Percentiles rank a stretch among this genome's conserved stretches.
Evolutionary conservation across 306 rosid species (phyloP).

Genomic region (Inga oerstediana): DNA sequence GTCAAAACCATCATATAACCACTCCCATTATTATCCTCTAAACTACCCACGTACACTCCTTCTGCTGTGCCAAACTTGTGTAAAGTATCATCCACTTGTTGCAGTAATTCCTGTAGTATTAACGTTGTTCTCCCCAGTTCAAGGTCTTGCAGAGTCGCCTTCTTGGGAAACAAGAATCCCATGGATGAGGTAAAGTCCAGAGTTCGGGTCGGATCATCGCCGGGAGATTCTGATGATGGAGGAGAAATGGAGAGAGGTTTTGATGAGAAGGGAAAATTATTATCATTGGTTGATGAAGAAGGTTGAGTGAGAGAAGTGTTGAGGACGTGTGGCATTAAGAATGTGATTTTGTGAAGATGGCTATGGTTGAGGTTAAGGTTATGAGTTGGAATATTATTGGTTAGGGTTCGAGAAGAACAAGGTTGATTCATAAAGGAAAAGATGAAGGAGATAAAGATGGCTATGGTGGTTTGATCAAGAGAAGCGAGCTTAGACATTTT

Average conservation of each 20-base stretch:
- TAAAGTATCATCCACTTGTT: conserved; percentile 20
- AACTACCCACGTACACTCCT: conserved; percentile 68
- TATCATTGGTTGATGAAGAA: conserved; percentile 32
- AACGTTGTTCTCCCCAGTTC: conserved; percentile 55
- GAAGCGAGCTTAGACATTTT: neutral
- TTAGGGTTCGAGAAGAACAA: neutral
- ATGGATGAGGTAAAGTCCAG: conserved; percentile 49
- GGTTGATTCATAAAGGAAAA: neutral
- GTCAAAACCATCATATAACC: conserved; percentile 75
- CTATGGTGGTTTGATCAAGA: neutral
- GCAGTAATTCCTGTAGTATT: conserved; percentile 56
- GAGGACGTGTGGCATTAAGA: neutral
- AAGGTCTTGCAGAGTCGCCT: conserved; percentile 62
- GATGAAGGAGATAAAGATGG: neutral
- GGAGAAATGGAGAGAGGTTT: conserved; percentile 62
- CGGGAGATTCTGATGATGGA: conserved; percentile 54
- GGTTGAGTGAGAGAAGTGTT: neutral
- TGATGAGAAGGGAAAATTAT: conserved; percentile 48
- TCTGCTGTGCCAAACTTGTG: conserved; percentile 57
- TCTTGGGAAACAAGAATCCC: conserved; percentile 62
- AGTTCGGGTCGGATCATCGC: conserved; percentile 45
- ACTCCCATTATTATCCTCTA: conserved; percentile 47
- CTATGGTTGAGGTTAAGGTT: neutral
- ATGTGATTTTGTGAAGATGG: neutral
- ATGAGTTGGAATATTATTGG: neutral